A percentile compares a stretch with the other conserved stretches of the same genome.
These are phyloP conservation scores for Leucocoprinus birnbaumii DNA, from an alignment of 768 basidiomycete genomes.

Conservation along the genomic window DNA sequence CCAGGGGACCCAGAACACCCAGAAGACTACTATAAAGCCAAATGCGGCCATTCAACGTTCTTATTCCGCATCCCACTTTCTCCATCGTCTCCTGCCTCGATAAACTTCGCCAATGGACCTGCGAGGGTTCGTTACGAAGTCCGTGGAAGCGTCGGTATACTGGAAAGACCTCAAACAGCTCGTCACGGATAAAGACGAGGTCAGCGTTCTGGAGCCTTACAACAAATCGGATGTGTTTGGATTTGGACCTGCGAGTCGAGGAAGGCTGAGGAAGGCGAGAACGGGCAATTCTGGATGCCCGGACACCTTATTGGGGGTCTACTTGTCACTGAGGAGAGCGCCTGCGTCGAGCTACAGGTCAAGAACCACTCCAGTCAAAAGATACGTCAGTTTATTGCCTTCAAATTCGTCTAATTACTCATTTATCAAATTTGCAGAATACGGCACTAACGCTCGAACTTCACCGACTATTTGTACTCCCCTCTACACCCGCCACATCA, in stretches of 20 bases:
- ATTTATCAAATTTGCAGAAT: conserved; percentile 44
- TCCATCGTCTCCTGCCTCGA: conserved; percentile 61
- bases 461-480: conserved; percentile 57
- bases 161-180: conserved; percentile 76
- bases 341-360: conserved; percentile 72
- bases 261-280: conserved; percentile 64
- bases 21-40: conserved; percentile 64
- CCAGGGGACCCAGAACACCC: conserved; percentile 63
- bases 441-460: conserved; percentile 61
- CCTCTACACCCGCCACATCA: conserved; percentile 25
- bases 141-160: conserved; percentile 63
- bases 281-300: conserved; percentile 77
- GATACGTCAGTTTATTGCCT: conserved; percentile 35
- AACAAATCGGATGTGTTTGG: conserved; percentile 31
- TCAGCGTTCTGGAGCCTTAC: conserved; percentile 64
- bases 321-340: conserved; percentile 65
- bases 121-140: conserved; percentile 74
- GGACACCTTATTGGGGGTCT: conserved; percentile 62
- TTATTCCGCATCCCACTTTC: conserved; percentile 76
- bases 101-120: conserved; percentile 66
- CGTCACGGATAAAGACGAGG: conserved; percentile 57
- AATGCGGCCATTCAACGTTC: conserved; percentile 76
- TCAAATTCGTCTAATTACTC: conserved; percentile 4
- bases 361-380: conserved; percentile 82
- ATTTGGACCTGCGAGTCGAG: conserved; percentile 11